Base-by-base conservation (phyloP, 768 basidiomycete species). In the Lactarius tabidus region DNA sequence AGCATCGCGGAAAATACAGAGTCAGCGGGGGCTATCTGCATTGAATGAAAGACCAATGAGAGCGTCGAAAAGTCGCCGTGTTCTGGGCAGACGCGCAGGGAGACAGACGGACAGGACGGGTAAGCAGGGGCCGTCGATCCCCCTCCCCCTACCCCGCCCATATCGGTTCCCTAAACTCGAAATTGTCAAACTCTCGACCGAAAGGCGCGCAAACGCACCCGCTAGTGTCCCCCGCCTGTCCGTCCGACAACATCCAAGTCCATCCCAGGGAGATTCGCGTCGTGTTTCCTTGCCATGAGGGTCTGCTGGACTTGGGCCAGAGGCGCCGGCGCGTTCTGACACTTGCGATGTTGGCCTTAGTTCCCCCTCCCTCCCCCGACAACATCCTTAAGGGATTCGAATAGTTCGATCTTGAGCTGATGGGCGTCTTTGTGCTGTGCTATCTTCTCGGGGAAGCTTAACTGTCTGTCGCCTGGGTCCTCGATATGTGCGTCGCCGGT, bases 51-150 rank as follows among this genome's bases (percentile, higher is more conserved):
- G 48, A 15, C 29, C 31, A 64, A 59, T 45, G 63, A 51, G 48
- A 52, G 14, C 20, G 20, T 54, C 52, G 12, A 36, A 59, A 59
- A 43, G 63, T 59, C 58, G 52, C 63, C 63, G 63, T 33, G 57
- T 58, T 58, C 38, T 59, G 5, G n/a, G 48, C 43, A 45, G n/a
- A 45, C 43, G n/a, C 43, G 43, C 43, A 45, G 43, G 43, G 3
- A 45, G 43, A n/a, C 43, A 4, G 10, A 10, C 10, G 23, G 43
- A 45, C 12, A 45, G 43, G 23, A 8, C n/a, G 43, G n/a, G 43
- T 45, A 45, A 45, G 43, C 43, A 23, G 9, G 43, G n/a, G 43
- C 43, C 43, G 43, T 10, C 43, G 43, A 45, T 45, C 43, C 43
- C 43, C 43, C 43, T 33, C 33, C 33, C 33, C 33, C 4, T n/a